Conservation (phyloP, 2,329 filamentous ascomycete genomes). For the Fonsecaea pedrosoi region DNA sequence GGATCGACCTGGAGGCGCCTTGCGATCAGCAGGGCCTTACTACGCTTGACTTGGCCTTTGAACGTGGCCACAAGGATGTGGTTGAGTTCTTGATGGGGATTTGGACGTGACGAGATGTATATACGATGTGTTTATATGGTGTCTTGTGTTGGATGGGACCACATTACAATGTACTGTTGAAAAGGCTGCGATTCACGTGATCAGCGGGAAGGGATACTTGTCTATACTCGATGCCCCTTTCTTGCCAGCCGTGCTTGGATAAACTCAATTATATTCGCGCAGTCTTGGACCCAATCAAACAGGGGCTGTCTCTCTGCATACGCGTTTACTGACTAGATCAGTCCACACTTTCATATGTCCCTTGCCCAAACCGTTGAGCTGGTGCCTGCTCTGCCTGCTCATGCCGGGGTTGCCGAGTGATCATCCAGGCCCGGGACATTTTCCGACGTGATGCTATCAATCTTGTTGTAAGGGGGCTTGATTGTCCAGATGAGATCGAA, state of each 20-base stretch:
- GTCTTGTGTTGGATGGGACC: not conserved
- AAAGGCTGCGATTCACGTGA: not conserved
- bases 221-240: not conserved
- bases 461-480: slow-evolving; percentile 20
- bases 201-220: no score
- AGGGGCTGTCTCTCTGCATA: not conserved
- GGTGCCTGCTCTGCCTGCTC: not conserved
- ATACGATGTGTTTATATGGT: not conserved
- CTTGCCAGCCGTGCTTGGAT: not conserved
- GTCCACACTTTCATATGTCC: not conserved
- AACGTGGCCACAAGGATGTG: slow-evolving; percentile 6
- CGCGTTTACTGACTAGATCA: not conserved
- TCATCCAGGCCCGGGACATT: slow-evolving; percentile 22
- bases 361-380: not conserved
- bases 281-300: not conserved
- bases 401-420: slow-evolving; percentile 7
- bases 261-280: not conserved
- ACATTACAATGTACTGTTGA: not conserved
- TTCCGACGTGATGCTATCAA: slow-evolving; percentile 22
- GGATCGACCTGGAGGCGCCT: slow-evolving; percentile 9
- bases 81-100: slow-evolving; percentile 1
- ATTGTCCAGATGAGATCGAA: slow-evolving; percentile 33
- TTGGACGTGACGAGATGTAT: not conserved
- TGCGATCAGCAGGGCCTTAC: slow-evolving; percentile 10
- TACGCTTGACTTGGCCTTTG: slow-evolving; percentile 6